Base-by-base conservation (phyloP, 371 early-diverging fungal genomes). In the Rhizopus microsporus region DNA sequence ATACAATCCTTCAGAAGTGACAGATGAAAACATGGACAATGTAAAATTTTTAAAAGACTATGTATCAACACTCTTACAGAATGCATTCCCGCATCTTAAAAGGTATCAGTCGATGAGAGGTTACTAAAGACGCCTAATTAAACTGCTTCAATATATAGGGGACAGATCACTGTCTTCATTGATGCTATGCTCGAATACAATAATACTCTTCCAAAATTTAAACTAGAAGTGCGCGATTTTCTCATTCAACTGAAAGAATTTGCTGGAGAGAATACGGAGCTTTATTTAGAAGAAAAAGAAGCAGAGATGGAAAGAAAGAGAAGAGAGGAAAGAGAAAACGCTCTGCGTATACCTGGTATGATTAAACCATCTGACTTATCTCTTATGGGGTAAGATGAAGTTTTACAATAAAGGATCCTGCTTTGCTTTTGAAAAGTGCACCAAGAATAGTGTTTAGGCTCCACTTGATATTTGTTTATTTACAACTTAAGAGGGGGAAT, bases 171-270 rank as follows among this genome's bases (percentile, higher is more conserved):
- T 57, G 77, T 82, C 54, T 96, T 99, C 78, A 94, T 95, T 4
- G 63, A 80, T 52, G 96, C 95, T 17, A 73, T 97, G 77, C 89
- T 95, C 62, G 86, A 88, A 65, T 85, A 82, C 57, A 86, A 89
- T 69, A 82, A 86, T 43, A 92, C 92, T 48, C 66, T 82, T 51
- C 70, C 82, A 53, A 85, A 88, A 60, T 97, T 98, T 86, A 95
- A 94, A 74, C 74, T 84, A 55, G 92, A 93, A 59, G 82, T 99
- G 54, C 92, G 96, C 71, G 99, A 99, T 76, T 99, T 99, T 77
- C 80, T 99, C 66, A 94, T 98, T 58, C 93, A 94, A 64, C 72
- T 97, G 57, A 97, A 96, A 82, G 96, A 95, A 71, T 94, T 95
- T 72, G 84, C 89, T 9, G 93, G 90, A 13, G 94, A 97, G 66